Percentiles rank a stretch among this genome's conserved stretches.
These are phyloP conservation scores for Orychophragmus violaceus DNA, from an alignment of 345 rosid species.

Conservation along the genomic window DNA sequence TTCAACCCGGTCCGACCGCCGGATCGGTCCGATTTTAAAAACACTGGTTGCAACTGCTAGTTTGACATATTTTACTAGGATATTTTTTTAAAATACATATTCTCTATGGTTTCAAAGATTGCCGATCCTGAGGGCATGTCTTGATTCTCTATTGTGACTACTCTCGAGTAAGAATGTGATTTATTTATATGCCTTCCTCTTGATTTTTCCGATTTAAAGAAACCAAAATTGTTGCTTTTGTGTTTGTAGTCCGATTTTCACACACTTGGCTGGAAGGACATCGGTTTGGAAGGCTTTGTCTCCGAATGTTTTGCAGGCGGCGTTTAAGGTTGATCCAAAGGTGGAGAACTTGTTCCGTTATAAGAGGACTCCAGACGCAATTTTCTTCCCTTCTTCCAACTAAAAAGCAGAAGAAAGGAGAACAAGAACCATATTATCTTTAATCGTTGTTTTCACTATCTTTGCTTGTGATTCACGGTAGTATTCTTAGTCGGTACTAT, in stretches of 20 bases:
- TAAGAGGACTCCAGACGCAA: constrained; percentile 60
- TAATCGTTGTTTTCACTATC: background rate
- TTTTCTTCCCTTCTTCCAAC: constrained; percentile 83
- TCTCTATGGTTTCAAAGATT: constrained; percentile 81
- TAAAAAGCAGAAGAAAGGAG: constrained; percentile 14
- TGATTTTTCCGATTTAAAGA: background rate
- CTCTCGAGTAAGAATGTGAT: constrained; percentile 56
- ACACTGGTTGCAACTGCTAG: too few relatives aligned
- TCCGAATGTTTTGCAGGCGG: constrained; percentile 67
- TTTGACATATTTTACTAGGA: too few relatives aligned
- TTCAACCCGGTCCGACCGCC: too few relatives aligned
- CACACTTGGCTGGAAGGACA: constrained; percentile 84
- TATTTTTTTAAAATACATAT: too few relatives aligned
- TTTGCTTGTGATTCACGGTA: background rate
- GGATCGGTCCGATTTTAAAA: too few relatives aligned
- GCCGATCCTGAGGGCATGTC: constrained; percentile 65
- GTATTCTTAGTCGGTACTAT: background rate
- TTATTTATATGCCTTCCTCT: background rate
- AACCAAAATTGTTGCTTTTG: background rate
- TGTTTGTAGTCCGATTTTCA: constrained; percentile 71
- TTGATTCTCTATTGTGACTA: constrained; percentile 91
- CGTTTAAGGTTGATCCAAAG: constrained; percentile 57
- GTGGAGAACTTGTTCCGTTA: constrained; percentile 58
- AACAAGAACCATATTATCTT: constrained; percentile 10
- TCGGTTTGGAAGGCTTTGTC: constrained; percentile 78